Evolutionary conservation across 2,329 filamentous ascomycete species (phyloP).

Genomic region (Ophiocordyceps unilateralis): DNA sequence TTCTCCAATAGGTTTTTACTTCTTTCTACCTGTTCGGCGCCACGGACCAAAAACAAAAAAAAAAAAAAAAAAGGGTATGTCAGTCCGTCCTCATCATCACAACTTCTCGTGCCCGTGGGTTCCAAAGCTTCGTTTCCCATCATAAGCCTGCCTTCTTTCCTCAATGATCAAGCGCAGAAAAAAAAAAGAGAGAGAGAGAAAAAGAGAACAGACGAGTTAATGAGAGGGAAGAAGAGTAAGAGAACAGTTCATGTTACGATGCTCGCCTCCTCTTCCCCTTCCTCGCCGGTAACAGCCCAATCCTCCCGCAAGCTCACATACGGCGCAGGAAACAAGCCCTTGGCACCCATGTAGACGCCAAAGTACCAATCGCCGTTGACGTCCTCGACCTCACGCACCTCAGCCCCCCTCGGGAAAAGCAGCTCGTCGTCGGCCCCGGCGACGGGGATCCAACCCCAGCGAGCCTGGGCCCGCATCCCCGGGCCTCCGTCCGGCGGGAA

Average conservation of each 20-base stretch:
- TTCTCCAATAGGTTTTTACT: too few species aligned
- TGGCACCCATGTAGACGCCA: slow-evolving; percentile 67
- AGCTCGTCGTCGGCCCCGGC: slow-evolving; percentile 54
- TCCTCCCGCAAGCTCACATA: slow-evolving; percentile 42
- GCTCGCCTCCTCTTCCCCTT: not conserved
- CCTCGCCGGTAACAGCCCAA: not conserved
- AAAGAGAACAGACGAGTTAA: too few species aligned
- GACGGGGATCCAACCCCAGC: slow-evolving; percentile 66
- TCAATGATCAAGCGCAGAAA: too few species aligned
- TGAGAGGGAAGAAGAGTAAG: too few species aligned
- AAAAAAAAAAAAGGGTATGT: too few species aligned
- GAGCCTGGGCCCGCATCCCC: slow-evolving; percentile 44
- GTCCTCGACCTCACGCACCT: slow-evolving; percentile 69
- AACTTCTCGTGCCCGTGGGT: too few species aligned
- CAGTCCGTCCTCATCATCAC: too few species aligned
- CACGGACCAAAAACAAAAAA: too few species aligned
- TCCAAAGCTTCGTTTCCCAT: too few species aligned
- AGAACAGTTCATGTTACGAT: not conserved
- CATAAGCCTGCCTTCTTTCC: too few species aligned
- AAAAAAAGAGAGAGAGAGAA: too few species aligned
- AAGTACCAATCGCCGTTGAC: slow-evolving; percentile 85
- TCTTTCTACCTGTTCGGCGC: too few species aligned
- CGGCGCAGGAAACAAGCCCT: slow-evolving; percentile 63
- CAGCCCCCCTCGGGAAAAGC: slow-evolving; percentile 66
- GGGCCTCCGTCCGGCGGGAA: slow-evolving; percentile 65